These are phyloP conservation scores for Penstemon davidsonii DNA, from an alignment of 257 asterid genomes.

Conservation along the genomic window DNA sequence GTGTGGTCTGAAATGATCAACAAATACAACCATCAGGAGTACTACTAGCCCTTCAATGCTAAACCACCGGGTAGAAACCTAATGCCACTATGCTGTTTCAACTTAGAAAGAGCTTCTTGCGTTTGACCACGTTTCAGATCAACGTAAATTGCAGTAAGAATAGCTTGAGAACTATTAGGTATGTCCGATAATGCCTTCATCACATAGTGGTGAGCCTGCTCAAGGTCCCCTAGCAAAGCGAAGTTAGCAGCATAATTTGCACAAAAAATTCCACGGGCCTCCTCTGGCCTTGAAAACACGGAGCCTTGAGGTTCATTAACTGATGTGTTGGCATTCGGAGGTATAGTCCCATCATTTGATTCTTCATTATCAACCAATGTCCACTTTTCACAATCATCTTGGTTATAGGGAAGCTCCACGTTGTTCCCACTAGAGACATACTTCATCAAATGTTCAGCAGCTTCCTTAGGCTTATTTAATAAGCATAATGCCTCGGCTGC, in stretches of 20 bases:
- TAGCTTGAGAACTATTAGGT: conserved; percentile 55
- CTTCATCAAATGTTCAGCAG: conserved; percentile 55
- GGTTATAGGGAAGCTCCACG: conserved; percentile 57
- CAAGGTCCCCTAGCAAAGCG: conserved; percentile 60
- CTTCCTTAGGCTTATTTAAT: conserved; percentile 70
- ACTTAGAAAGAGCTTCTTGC: conserved; percentile 57
- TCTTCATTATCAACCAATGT: conserved; percentile 53
- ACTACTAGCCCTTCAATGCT: conserved; percentile 32
- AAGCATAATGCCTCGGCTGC: conserved; percentile 83
- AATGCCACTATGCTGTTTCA: conserved; percentile 50
- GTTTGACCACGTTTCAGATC: conserved; percentile 62
- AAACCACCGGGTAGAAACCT: conserved; percentile 42
- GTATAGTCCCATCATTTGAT: conserved; percentile 38
- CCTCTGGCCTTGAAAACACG: conserved; percentile 63
- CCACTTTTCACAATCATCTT: conserved; percentile 72
- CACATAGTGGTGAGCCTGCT: conserved; percentile 52
- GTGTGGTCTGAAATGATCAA: conserved; percentile 36
- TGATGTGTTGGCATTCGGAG: conserved; percentile 25
- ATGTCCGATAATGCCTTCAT: conserved; percentile 48
- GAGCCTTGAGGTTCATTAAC: conserved; percentile 41
- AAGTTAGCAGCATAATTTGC: conserved; percentile 65
- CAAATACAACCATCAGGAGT: conserved; percentile 39
- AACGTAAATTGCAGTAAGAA: conserved; percentile 64
- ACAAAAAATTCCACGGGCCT: conserved; percentile 68
- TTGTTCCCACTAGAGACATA: conserved; percentile 49